Base-by-base conservation (phyloP, 306 rosid species). In the Malus fusca region DNA sequence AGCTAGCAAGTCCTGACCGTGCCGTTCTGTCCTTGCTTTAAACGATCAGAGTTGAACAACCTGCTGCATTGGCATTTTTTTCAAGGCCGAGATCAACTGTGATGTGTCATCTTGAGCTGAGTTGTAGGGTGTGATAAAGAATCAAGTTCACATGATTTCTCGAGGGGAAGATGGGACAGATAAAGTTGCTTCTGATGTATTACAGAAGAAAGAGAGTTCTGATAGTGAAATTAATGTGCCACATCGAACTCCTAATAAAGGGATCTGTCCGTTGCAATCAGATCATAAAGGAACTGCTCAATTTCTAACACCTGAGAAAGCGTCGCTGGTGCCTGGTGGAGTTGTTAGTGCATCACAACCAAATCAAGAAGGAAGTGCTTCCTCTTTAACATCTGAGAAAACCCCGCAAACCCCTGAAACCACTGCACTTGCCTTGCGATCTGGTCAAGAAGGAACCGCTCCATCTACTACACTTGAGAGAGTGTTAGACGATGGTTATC, bases 401-500 rank as follows among this genome's bases (percentile, higher is more conserved):
- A 83, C 77, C 62, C 84, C 73, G 73, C 82, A 71, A 51, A 82
- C 84, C 78, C 83, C 87, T 79, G 79, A 66, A 58, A 59, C 81
- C 15, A 51, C 69, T 59, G 71, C 43, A 0, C 74, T 19, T 53
- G 53, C 78, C 51, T 76, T 71, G 66, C 88, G 81, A 37, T 77
- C 86, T 62, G 86, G 74, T 71, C 88, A 72, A 80, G 88, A 82
- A 78, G 79, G 70, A 69, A 78, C 70, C 64, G 75, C 86, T 72
- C 77, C 90, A 43, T 70, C 92, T 59, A 75, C 81, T 77, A 70
- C 88, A 76, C 91, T 92, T 10, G 94, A 82, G 88, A 86, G 84
- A 82, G 88, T 84, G 46, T 77, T 89, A n/a, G 86, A 86, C 67
- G 98, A 91, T 80, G 98, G 98, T 68, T 93, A 84, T 86, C 90